Conservation (phyloP, 164 flowering plant species). For the Nelumbo lutea region DNA sequence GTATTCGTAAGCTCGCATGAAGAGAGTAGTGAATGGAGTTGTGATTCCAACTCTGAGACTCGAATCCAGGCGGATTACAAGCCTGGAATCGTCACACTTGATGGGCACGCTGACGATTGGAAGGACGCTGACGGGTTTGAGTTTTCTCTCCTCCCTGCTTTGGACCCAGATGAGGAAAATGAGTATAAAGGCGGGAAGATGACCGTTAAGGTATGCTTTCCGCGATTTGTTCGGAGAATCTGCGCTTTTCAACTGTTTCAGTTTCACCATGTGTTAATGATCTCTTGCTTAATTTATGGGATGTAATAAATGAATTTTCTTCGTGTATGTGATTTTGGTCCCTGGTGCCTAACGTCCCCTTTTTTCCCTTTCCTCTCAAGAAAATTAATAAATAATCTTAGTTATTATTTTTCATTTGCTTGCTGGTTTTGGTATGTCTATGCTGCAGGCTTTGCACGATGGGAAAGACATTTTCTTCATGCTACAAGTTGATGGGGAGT, state of each 20-base stretch:
- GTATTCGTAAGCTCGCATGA: slow-evolving; percentile 49
- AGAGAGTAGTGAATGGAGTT: slow-evolving; percentile 75
- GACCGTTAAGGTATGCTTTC: slow-evolving; percentile 61
- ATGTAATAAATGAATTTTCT: neutral
- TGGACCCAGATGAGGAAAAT: slow-evolving; percentile 81
- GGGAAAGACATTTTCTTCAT: slow-evolving; percentile 69
- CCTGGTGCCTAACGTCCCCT: neutral
- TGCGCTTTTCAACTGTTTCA: neutral
- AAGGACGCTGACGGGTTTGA: slow-evolving; percentile 64
- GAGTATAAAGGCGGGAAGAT: slow-evolving; percentile 68
- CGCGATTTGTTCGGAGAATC: slow-evolving; percentile 2
- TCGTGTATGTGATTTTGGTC: neutral
- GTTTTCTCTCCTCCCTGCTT: slow-evolving; percentile 82
- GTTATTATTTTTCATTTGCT: neutral
- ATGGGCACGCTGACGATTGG: slow-evolving; percentile 89
- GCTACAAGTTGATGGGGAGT: slow-evolving; percentile 84
- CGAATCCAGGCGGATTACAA: slow-evolving; percentile 51
- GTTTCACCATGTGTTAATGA: neutral
- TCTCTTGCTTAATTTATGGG: neutral
- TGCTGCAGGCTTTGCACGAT: slow-evolving; percentile 79
- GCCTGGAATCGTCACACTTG: slow-evolving; percentile 73
- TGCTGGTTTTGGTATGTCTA: neutral
- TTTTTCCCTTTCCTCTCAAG: neutral
- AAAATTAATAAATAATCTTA: neutral
- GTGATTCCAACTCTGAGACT: slow-evolving; percentile 52